Evolutionary conservation across 2,329 filamentous ascomycete species (phyloP).

Genomic region (Xylariaceae sp.): DNA sequence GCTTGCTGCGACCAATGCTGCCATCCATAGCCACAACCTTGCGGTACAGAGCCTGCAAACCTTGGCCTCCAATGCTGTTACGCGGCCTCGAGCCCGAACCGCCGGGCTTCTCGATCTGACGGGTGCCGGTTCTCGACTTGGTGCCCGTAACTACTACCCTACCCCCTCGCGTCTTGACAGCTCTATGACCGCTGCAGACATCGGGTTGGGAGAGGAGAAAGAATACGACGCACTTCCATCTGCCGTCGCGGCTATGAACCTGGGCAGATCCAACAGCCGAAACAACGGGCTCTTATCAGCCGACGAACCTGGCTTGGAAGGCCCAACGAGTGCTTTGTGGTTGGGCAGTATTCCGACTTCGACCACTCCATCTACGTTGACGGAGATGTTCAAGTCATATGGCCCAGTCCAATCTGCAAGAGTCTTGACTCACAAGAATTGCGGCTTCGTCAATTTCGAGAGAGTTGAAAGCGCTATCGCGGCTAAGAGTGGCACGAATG

Average conservation of each 20-base stretch:
- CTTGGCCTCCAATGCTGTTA: conserved; percentile 80
- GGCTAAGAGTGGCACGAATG: conserved; percentile 84
- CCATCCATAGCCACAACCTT: conserved; percentile 87
- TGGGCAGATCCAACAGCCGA: conserved; percentile 64
- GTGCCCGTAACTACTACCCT: conserved; percentile 69
- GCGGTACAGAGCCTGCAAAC: conserved; percentile 71
- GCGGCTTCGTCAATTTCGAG: conserved; percentile 98
- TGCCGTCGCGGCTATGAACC: conserved; percentile 76
- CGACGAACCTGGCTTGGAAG: conserved; percentile 80
- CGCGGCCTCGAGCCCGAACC: conserved; percentile 82
- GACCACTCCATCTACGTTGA: conserved; percentile 90
- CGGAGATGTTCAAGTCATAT: conserved; percentile 92
- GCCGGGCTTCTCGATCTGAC: conserved; percentile 77
- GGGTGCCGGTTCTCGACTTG: conserved; percentile 62
- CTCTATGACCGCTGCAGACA: conserved; percentile 71
- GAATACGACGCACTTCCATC: conserved; percentile 79
- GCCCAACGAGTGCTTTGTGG: conserved; percentile 91
- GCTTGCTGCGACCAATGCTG: conserved; percentile 61
- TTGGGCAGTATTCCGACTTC: conserved; percentile 96
- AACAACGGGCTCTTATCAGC: conserved; percentile 66
- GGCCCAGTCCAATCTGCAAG: conserved; percentile 87
- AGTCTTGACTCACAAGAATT: conserved; percentile 97
- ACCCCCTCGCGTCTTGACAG: conserved; percentile 71
- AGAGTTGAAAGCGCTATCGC: conserved; percentile 84
- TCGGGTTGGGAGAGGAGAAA: conserved; percentile 70